phyloP scores from a whole-genome alignment of 106 monocot species.

The Platanthera zijinensis region DNA sequence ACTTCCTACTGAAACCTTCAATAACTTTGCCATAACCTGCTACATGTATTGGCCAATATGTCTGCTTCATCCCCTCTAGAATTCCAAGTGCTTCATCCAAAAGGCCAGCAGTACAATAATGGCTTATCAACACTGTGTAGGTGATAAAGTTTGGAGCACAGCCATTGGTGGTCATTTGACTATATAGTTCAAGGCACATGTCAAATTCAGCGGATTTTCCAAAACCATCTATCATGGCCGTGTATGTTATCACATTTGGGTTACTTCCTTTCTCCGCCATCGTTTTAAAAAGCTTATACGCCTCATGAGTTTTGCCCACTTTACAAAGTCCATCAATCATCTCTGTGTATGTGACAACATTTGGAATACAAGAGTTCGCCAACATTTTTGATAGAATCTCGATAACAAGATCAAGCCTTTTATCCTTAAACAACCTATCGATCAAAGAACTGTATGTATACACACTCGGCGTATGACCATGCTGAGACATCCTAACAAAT shows the following conservation, averaged over 20 bases:
- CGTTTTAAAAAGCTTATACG: slow-evolving; percentile 61
- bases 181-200: slow-evolving; percentile 58
- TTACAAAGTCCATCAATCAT: slow-evolving; percentile 99
- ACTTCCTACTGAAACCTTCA: slow-evolving; percentile 80
- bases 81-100: slow-evolving; percentile 71
- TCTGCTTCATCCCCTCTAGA: slow-evolving; percentile 91
- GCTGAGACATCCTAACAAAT: slow-evolving; percentile 58
- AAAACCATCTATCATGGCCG: slow-evolving; percentile 91
- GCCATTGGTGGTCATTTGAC: slow-evolving; percentile 58
- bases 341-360: slow-evolving; percentile 89
- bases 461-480: slow-evolving; percentile 63
- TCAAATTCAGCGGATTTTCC: slow-evolving; percentile 63
- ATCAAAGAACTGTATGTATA: slow-evolving; percentile 88
- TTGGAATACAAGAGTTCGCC: slow-evolving; percentile 75
- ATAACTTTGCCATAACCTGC: slow-evolving; percentile 43
- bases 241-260: slow-evolving; percentile 93
- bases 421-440: slow-evolving; percentile 83
- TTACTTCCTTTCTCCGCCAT: slow-evolving; percentile 93
- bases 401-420: slow-evolving; percentile 77
- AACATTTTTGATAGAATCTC: slow-evolving; percentile 87
- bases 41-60: slow-evolving; percentile 63
- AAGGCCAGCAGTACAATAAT: slow-evolving; percentile 76
- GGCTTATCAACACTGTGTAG: slow-evolving; percentile 76
- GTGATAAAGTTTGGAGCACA: slow-evolving; percentile 94
- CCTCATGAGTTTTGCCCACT: slow-evolving; percentile 72